These are phyloP conservation scores for Simmondsia chinensis DNA, from an alignment of 148 eudicot species.

Conservation along the genomic window DNA sequence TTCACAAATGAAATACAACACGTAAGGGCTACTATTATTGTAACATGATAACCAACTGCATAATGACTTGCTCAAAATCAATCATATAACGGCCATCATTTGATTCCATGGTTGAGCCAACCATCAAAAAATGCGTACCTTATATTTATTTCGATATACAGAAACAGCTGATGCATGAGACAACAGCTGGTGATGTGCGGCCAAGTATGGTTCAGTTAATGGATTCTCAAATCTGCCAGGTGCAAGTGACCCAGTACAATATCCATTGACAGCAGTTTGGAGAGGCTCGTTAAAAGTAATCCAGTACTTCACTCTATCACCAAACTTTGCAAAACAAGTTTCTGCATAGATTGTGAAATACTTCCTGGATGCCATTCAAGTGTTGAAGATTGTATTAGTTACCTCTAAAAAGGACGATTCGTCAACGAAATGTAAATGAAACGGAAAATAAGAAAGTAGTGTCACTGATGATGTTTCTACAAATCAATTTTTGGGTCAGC, in stretches of 20 bases:
- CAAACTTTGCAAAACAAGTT: constrained; percentile 69
- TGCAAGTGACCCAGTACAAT: constrained; percentile 59
- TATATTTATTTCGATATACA: constrained; percentile 48
- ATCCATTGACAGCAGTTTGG: constrained; percentile 63
- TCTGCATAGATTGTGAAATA: constrained; percentile 78
- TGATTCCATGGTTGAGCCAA: background rate
- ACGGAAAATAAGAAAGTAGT: background rate
- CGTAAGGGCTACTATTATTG: too few relatives aligned
- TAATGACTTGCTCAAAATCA: background rate
- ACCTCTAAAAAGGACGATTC: constrained; percentile 4
- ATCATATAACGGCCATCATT: background rate
- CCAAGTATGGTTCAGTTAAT: constrained; percentile 50
- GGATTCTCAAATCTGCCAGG: constrained; percentile 61
- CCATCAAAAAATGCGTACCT: constrained; percentile 25
- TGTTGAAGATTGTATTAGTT: constrained; percentile 13
- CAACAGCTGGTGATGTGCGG: constrained; percentile 68
- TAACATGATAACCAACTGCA: too few relatives aligned
- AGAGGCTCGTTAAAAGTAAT: constrained; percentile 84
- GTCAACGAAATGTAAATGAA: background rate
- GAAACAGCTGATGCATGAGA: constrained; percentile 73
- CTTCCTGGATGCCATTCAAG: constrained; percentile 55
- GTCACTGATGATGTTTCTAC: background rate
- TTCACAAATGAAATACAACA: background rate
- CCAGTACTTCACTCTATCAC: constrained; percentile 84
- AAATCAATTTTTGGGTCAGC: background rate